phyloP scores from a whole-genome alignment of 2,329 filamentous ascomycete species.

The Verticillium isaacii region DNA sequence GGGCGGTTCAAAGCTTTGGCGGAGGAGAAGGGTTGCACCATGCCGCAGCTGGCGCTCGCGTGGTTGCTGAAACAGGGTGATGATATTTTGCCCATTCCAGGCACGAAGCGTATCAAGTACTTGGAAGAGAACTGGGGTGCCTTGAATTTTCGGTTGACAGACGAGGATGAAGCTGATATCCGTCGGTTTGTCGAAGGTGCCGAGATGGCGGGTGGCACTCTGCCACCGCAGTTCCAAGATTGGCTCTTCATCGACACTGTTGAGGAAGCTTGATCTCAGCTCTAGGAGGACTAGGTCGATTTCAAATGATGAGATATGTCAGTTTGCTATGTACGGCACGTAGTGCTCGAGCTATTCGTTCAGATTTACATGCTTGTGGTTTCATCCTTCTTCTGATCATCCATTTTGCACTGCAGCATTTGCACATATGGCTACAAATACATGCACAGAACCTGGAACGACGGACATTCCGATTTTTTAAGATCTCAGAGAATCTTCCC shows the following conservation, averaged over 20 bases:
- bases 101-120: constrained; percentile 23
- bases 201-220: constrained; percentile 1
- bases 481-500: too few species aligned
- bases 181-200: constrained; percentile 14
- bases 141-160: constrained; percentile 17
- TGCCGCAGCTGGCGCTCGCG: constrained; percentile 48
- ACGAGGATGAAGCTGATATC: constrained; percentile 19
- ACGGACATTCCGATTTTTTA: too few species aligned
- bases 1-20: constrained; percentile 19
- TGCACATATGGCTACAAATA: too few species aligned
- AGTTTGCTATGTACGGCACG: too few species aligned
- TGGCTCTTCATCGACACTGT: neutral
- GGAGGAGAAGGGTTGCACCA: constrained; percentile 30
- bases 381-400: too few species aligned
- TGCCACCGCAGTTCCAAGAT: neutral
- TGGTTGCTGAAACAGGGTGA: constrained; percentile 48
- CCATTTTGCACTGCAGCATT: too few species aligned
- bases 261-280: neutral
- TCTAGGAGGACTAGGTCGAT: neutral
- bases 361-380: too few species aligned
- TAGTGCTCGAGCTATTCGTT: too few species aligned
- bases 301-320: too few species aligned
- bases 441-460: too few species aligned
- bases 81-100: constrained; percentile 33
- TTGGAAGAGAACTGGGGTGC: constrained; percentile 24